Evolutionary conservation across 2,329 filamentous ascomycete species (phyloP), one percentile per base, ranked within the genome.

Genomic region (Claviceps maximensis): DNA sequence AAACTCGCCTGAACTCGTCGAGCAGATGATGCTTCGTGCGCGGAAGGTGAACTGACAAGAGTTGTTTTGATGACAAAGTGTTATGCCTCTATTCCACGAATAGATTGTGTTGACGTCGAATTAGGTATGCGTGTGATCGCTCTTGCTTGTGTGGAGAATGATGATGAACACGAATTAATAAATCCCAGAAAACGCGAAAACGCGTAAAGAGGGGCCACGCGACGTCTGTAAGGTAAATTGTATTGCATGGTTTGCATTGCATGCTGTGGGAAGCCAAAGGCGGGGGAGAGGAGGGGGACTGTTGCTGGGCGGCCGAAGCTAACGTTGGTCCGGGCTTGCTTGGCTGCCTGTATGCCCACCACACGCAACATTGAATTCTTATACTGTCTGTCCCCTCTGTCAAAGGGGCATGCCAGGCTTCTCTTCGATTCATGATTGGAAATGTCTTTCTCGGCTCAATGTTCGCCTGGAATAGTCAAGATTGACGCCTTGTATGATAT

Each of bases 151-250:
- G 6, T 25, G 10, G 36, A 27, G 17, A 38, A 42, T 25, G 23
- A 42, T 29, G 48, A 41, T 17, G 48, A 21, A 29, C 19, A 6
- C 23, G 15, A 19, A 13, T 45, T 47, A 25, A 31, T 47, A 25
- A 31, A 25, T 12, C 17, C 12, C 15, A 2, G 38, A 17, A 33
- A 29, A 47, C 50, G 50, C 42, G 50, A 25, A n/a, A 42, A 55
- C 67, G 67, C 65, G 66, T 58, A 23, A 23, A 12, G 60, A 61
- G 62, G 63, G 62, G 56, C 50, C 29, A 63, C 67, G 58, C 63
- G 65, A 61, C 59, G 67, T 70, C 66, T 7, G 25, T 47, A 47
- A 67, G 15, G 25, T 47, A 47, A 67, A 71, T 69, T 70, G 67
- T n/a, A 68, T 60, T 70, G 66, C 67, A 66, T 63, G 21, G n/a